Evolutionary conservation across 2,329 filamentous ascomycete species (phyloP).

Genomic region (Verticillium nubilum): DNA sequence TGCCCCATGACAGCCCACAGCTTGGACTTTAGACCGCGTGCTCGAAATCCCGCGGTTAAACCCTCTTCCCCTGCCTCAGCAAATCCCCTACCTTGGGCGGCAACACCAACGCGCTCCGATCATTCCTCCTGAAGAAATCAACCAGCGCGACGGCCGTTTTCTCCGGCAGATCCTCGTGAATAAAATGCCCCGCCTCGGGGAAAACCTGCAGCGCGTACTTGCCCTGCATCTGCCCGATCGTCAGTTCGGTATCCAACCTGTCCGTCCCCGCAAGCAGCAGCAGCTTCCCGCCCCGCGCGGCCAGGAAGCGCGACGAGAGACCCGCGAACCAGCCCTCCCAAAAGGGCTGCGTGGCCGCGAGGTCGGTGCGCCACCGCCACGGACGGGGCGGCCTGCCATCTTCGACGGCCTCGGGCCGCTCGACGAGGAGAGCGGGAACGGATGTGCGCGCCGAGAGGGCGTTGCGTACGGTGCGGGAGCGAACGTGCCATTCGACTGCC

Average conservation of each 20-base stretch:
- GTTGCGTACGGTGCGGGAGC: slow-evolving; percentile 82
- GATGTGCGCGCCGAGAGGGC: slow-evolving; percentile 77
- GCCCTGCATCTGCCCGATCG: slow-evolving; percentile 97
- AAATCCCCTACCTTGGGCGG: slow-evolving; percentile 87
- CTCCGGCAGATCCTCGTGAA: slow-evolving; percentile 90
- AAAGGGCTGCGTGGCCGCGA: slow-evolving; percentile 77
- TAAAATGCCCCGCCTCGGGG: slow-evolving; percentile 91
- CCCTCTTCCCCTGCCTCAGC: slow-evolving; percentile 55
- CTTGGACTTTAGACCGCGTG: no score
- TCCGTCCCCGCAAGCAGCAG: slow-evolving; percentile 85
- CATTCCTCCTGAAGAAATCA: slow-evolving; percentile 90
- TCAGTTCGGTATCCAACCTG: slow-evolving; percentile 82
- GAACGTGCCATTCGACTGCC: slow-evolving; percentile 90
- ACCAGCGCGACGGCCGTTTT: slow-evolving; percentile 80
- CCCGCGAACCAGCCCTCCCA: slow-evolving; percentile 94
- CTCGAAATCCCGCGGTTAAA: no score
- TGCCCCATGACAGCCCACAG: no score
- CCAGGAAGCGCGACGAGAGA: slow-evolving; percentile 81
- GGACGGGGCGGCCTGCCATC: slow-evolving; percentile 33
- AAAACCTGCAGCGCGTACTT: slow-evolving; percentile 96
- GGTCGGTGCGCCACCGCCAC: slow-evolving; percentile 83
- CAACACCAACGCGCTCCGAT: slow-evolving; percentile 75
- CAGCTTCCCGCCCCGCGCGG: slow-evolving; percentile 75
- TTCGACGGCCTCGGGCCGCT: slow-evolving; percentile 15
- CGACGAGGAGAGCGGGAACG: slow-evolving; percentile 71